Base-by-base conservation (phyloP, 441 rosid species). In the Breynia disticha region DNA sequence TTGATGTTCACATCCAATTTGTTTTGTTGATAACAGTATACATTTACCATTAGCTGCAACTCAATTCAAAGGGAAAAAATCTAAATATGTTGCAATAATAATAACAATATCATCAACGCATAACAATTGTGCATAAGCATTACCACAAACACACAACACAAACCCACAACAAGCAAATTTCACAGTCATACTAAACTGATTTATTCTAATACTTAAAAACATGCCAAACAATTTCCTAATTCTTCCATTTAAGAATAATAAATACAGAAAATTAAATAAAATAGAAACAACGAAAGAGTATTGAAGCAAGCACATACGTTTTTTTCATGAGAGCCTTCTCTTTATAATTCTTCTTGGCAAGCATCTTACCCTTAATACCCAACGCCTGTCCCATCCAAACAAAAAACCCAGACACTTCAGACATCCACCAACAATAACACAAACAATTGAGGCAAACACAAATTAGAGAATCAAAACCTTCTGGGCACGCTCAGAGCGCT, bases 261-360 rank as follows among this genome's bases (percentile, higher is more conserved):
- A 11, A 15, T 41, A 3, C 44, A 4, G 5, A 15, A 15, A 19
- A 14, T 15, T 11, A 13, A 17, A 38, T 7, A 18, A 39, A 12
- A 16, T 16, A 14, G 17, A 46, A 11, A 16, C 18, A 43, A 2
- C 19, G 11, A 15, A 18, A 21, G 22, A 46, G 35, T 4, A 28
- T 5, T 28, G 35, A 50, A 9, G 0, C 50, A 54, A 57, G 2
- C 11, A 67, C 93, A 76, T 16, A 82, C 96, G 98, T 91, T 70
- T 76, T 93, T 79, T 88, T 93, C 98, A 93, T 79, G 61, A 74
- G 91, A 46, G 86, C 98, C 79, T 93, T 88, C 76, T 88, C 95
- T 28, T 84, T 73, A 47, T 93, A 93, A 56, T 85, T 84, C 47
- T 89, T 84, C 85, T 93, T 88, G 3, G 95, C 88, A 50, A 88